Evolutionary conservation across 2,329 filamentous ascomycete species (phyloP).

Genomic region (Aspergillus brasiliensis): DNA sequence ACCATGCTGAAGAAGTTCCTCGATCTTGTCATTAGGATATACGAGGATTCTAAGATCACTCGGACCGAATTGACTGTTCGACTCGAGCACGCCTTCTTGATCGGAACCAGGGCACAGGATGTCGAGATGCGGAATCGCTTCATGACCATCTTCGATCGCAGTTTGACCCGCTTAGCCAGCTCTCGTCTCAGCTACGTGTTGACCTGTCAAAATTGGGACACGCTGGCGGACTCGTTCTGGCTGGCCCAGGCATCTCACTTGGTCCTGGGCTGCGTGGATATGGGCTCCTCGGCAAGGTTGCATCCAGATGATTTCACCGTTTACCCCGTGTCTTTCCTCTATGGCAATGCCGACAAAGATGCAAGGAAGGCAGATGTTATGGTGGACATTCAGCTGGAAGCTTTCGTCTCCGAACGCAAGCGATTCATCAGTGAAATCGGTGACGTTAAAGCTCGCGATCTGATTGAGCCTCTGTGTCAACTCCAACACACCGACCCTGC

Average conservation of each 20-base stretch:
- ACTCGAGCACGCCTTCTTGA: constrained; percentile 96
- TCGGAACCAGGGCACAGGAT: constrained; percentile 88
- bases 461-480: constrained; percentile 87
- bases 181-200: constrained; percentile 88
- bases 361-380: constrained; percentile 64
- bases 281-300: constrained; percentile 75
- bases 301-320: constrained; percentile 82
- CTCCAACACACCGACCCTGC: constrained; percentile 85
- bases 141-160: constrained; percentile 93
- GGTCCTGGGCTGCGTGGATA: constrained; percentile 86
- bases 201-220: constrained; percentile 94
- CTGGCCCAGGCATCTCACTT: constrained; percentile 91
- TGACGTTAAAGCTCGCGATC: constrained; percentile 82
- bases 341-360: constrained; percentile 73
- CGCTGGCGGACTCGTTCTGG: constrained; percentile 93
- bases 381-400: constrained; percentile 79
- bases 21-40: constrained; percentile 94
- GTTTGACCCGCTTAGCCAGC: constrained; percentile 87
- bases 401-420: constrained; percentile 73
- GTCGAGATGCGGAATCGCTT: constrained; percentile 97
- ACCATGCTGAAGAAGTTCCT: constrained; percentile 91
- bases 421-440: constrained; percentile 82
- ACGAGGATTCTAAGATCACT: constrained; percentile 95
- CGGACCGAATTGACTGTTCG: constrained; percentile 93
- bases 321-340: constrained; percentile 72